phyloP scores from a whole-genome alignment of 345 rosid genomes.

The Citropsis articulata region DNA sequence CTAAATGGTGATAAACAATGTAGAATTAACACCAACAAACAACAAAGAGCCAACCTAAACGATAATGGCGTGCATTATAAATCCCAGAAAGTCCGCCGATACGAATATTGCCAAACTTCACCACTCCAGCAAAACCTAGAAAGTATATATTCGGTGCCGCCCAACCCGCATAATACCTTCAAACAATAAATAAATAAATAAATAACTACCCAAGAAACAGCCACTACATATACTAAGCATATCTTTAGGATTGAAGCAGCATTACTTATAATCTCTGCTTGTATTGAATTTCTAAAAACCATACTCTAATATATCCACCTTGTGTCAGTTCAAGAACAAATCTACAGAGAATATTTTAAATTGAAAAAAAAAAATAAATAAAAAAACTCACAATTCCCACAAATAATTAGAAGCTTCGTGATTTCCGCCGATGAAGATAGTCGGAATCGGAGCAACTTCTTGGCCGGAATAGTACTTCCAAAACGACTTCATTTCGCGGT shows the following conservation, averaged over 20 bases:
- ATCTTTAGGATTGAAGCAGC: not conserved
- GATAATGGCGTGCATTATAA: conserved; percentile 59
- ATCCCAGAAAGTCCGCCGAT: conserved; percentile 95
- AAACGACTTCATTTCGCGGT: conserved; percentile 78
- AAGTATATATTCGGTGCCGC: conserved; percentile 84
- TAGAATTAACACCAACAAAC: not conserved
- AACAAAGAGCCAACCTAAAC: conserved; percentile 43
- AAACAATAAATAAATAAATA: not conserved
- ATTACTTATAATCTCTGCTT: not conserved
- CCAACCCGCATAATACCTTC: conserved; percentile 97
- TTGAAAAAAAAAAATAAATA: not conserved
- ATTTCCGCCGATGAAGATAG: conserved; percentile 94
- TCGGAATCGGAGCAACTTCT: conserved; percentile 78
- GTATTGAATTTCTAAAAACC: too few species aligned
- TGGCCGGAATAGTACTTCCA: conserved; percentile 91
- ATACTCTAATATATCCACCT: too few species aligned
- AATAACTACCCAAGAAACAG: not conserved
- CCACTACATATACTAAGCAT: not conserved
- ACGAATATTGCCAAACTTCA: conserved; percentile 79
- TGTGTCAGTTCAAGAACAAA: not conserved
- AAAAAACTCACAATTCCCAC: conserved; percentile 75
- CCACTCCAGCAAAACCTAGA: conserved; percentile 77
- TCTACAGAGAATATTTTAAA: not conserved
- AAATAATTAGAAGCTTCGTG: conserved; percentile 96
- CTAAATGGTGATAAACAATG: not conserved